Evolutionary conservation across 345 rosid genomes (phyloP).

Genomic region (Capsella bursapastoris): DNA sequence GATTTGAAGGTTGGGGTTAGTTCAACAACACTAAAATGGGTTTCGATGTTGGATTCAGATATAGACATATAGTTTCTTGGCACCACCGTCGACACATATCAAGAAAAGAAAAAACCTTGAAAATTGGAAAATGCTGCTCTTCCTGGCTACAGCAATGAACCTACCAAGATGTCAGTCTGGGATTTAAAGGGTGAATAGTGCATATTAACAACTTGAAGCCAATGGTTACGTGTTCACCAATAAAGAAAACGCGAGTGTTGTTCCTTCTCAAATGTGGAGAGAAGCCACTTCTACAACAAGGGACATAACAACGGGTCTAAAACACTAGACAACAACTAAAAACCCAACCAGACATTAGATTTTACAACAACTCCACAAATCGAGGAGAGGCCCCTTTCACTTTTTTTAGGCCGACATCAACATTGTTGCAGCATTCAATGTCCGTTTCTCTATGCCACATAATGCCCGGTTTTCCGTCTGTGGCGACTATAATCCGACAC

Average conservation of each 20-base stretch:
- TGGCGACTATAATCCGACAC: conserved; percentile 95
- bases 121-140: background rate
- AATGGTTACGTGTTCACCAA: background rate
- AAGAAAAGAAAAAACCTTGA: background rate
- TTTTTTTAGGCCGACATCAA: background rate
- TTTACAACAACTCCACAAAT: conserved; percentile 26
- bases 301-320: background rate
- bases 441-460: conserved; percentile 42
- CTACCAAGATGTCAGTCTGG: background rate
- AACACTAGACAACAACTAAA: conserved; percentile 12
- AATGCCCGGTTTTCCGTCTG: conserved; percentile 91
- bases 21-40: background rate
- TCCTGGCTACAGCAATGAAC: background rate
- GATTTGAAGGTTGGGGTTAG: background rate
- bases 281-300: conserved; percentile 22
- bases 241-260: conserved; percentile 5
- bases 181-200: background rate
- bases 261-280: conserved; percentile 23
- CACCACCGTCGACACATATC: background rate
- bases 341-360: conserved; percentile 11
- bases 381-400: conserved; percentile 19
- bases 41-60: background rate
- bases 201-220: conserved; percentile 20
- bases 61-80: background rate
- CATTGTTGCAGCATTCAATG: conserved; percentile 10